phyloP scores from a whole-genome alignment of 371 early-diverging fungal genomes.

The Lichtheimia ornata region DNA sequence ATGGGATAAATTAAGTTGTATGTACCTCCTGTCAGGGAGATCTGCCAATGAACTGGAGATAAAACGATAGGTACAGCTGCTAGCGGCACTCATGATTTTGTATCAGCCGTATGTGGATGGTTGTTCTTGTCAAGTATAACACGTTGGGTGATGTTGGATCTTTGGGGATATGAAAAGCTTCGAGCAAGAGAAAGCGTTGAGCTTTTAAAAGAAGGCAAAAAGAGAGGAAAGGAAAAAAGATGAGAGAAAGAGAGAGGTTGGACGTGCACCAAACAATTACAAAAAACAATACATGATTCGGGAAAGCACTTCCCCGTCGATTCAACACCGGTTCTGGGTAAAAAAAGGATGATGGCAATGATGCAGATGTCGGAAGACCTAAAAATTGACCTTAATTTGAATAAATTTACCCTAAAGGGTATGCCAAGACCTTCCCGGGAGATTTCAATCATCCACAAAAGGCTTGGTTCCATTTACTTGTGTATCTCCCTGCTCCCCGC shows the following conservation, averaged over 20 bases:
- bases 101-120: not conserved
- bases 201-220: not conserved
- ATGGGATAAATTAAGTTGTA: not conserved
- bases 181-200: not conserved
- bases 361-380: conserved; percentile 1
- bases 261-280: not conserved
- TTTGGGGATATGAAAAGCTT: no score
- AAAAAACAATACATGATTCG: conserved; percentile 15
- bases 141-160: not conserved
- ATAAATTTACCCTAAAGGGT: conserved; percentile 29
- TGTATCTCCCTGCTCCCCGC: no score
- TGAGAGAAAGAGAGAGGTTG: not conserved
- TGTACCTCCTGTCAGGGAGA: conserved; percentile 35
- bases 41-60: conserved; percentile 37
- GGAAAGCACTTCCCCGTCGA: conserved; percentile 21
- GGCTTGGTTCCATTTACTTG: not conserved
- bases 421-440: conserved; percentile 29
- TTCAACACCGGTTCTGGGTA: conserved; percentile 14
- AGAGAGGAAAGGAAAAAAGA: not conserved
- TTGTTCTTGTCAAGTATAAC: conserved; percentile 1
- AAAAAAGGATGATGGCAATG: conserved; percentile 8
- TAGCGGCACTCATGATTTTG: conserved; percentile 8
- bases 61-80: conserved; percentile 45
- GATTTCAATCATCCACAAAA: conserved; percentile 6
- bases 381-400: conserved; percentile 19